A percentile compares a stretch with the other conserved stretches of the same genome.
Conservation (phyloP, 2,329 filamentous ascomycete species). For the Trichoderma atrobrunneum region DNA sequence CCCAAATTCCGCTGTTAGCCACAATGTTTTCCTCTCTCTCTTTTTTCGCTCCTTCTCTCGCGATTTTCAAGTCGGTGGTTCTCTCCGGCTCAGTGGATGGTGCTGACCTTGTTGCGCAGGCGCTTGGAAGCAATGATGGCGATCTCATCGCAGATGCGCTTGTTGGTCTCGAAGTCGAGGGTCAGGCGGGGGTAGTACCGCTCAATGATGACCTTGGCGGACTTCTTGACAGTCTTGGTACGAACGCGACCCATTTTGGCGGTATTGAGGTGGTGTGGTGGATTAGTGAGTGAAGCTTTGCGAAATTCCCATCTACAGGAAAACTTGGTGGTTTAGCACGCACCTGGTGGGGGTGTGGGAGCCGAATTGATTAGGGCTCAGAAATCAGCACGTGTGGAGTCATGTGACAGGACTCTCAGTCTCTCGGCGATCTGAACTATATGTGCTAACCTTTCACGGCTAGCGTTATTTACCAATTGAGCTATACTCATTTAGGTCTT, state of each 20-base stretch:
- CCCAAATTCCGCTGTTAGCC: not conserved
- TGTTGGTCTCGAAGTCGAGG: constrained; percentile 99
- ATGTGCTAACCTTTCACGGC: not conserved
- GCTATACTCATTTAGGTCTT: not conserved
- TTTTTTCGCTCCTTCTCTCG: constrained; percentile 1
- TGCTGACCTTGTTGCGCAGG: constrained; percentile 91
- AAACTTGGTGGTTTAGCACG: constrained; percentile 34
- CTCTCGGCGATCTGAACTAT: fast-evolving
- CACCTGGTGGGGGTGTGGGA: constrained; percentile 25
- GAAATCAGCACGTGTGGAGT: constrained; percentile 21
- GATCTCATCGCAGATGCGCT: constrained; percentile 99
- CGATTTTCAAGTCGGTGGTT: not conserved
- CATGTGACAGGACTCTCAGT: constrained; percentile 27
- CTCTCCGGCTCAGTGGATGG: not conserved
- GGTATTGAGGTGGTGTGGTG: constrained; percentile 40
- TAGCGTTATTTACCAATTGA: not conserved
- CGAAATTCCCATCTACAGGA: constrained; percentile 23
- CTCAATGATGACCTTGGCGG: constrained; percentile 99
- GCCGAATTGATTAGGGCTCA: constrained; percentile 32
- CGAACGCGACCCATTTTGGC: constrained; percentile 69
- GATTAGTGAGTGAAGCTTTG: constrained; percentile 31
- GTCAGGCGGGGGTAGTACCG: constrained; percentile 96
- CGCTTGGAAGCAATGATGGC: constrained; percentile 99
- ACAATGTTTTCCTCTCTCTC: not conserved
- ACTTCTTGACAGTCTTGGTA: constrained; percentile 69